Base-by-base conservation (phyloP, 2,329 filamentous ascomycete species). In the Alternaria novae-zelandiae region DNA sequence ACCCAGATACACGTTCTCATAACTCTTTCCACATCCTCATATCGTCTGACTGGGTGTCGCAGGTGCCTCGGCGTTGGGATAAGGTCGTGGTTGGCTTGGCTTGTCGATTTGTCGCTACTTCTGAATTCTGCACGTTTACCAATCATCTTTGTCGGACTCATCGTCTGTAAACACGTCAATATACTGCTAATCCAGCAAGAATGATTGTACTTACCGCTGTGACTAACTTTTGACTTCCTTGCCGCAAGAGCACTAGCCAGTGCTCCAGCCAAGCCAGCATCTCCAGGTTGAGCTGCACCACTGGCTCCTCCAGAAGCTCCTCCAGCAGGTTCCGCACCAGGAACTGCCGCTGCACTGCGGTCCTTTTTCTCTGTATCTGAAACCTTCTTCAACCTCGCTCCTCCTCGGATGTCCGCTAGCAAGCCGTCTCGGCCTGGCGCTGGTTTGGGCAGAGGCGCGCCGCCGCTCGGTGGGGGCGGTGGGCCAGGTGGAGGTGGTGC, bases 181-280 rank as follows among this genome's bases (percentile, higher is more conserved):
- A 72, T 59, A 44, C 45, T 28, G 51, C 45, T 20, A 57, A 23
- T 32, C 67, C 12, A 41, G 53, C 23, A 45, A 60, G 57, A 9
- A 44, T 1, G 17, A 54, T 21, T 55, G 12, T 9, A 74, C 73
- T 89, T 88, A 97, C 95, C 95, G 85, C 93, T 97, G 79, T 92
- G 91, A 82, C 92, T 93, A 78, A 97, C 95, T 85, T 97, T 97
- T 81, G 93, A 89, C 85, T 97, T 97, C 80, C 95, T 87, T 82
- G 89, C 90, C 63, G 92, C 92, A 71, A 97, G 82, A 51, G 93
- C 94, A 82, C 91, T 93, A 21, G 93, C 93, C 86, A 97, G 76
- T 49, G 83, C 83, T 12, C 82, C 82, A 59, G 83, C 84, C 70
- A 85, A 65, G 13, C 80, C 80, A 72, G 73, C 74, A 28, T 79